phyloP scores from a whole-genome alignment of 2,329 filamentous ascomycete species.

The Colletotrichum tofieldiae region DNA sequence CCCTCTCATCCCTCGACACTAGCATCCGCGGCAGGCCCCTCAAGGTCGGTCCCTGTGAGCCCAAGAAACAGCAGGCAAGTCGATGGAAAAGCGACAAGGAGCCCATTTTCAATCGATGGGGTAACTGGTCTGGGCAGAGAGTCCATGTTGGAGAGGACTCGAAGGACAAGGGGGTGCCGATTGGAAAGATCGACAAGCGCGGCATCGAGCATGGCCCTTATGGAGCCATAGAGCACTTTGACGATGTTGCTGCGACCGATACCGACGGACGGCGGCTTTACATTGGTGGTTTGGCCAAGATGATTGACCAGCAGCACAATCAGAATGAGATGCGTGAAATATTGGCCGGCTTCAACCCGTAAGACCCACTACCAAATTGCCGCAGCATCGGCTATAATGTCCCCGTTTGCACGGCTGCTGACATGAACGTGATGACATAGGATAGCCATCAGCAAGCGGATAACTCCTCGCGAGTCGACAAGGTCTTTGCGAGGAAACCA shows the following conservation, averaged over 20 bases:
- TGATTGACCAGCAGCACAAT: slow-evolving; percentile 64
- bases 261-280: slow-evolving; percentile 60
- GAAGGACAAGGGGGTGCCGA: neutral
- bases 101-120: slow-evolving; percentile 59
- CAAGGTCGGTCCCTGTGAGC: slow-evolving; percentile 76
- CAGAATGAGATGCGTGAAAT: slow-evolving; percentile 62
- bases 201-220: slow-evolving; percentile 48
- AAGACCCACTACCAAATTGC: slow-evolving; percentile 43
- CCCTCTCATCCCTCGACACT: slow-evolving; percentile 70
- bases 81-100: slow-evolving; percentile 44
- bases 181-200: slow-evolving; percentile 8
- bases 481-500: slow-evolving; percentile 67
- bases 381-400: neutral
- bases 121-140: slow-evolving; percentile 56
- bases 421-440: slow-evolving; percentile 46
- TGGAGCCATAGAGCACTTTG: slow-evolving; percentile 51
- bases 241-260: slow-evolving; percentile 48
- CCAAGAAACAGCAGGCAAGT: slow-evolving; percentile 58
- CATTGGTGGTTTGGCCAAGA: slow-evolving; percentile 66
- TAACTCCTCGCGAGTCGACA: slow-evolving; percentile 72
- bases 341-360: slow-evolving; percentile 63
- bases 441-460: slow-evolving; percentile 63
- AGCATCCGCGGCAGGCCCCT: slow-evolving; percentile 71
- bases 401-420: slow-evolving; percentile 2
- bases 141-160: slow-evolving; percentile 34